Percentiles rank a stretch among this genome's conserved stretches.
These are phyloP conservation scores for Salinomyces thailandicus DNA, from an alignment of 2,329 filamentous ascomycete genomes.

Conservation along the genomic window DNA sequence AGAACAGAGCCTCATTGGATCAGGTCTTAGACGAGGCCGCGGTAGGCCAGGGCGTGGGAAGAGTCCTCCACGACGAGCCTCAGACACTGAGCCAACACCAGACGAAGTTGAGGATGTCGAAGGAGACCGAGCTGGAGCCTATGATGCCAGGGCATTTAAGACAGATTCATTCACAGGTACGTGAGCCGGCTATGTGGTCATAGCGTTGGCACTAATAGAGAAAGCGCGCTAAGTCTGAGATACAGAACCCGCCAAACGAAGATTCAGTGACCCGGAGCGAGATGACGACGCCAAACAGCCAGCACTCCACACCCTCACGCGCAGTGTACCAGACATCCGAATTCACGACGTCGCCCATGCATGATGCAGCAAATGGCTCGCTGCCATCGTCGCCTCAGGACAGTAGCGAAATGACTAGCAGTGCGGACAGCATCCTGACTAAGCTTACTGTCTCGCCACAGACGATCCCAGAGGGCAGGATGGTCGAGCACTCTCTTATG, in stretches of 20 bases:
- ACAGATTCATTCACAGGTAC: slow-evolving; percentile 24
- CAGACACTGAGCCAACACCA: slow-evolving; percentile 18
- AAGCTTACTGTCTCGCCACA: slow-evolving; percentile 22
- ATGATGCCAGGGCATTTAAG: slow-evolving; percentile 19
- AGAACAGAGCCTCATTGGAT: slow-evolving; percentile 8
- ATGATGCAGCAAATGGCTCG: slow-evolving; percentile 10
- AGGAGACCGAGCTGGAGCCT: slow-evolving; percentile 11
- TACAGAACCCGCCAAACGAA: slow-evolving; percentile 18
- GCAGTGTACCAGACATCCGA: slow-evolving; percentile 24
- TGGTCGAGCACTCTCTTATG: slow-evolving; percentile 18
- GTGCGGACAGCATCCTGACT: slow-evolving; percentile 20
- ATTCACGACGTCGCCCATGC: slow-evolving; percentile 21
- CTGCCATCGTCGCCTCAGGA: slow-evolving; percentile 16
- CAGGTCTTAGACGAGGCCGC: slow-evolving; percentile 7
- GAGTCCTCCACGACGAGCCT: slow-evolving; percentile 21
- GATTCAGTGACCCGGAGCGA: slow-evolving; percentile 10
- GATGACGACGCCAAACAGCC: slow-evolving; percentile 5
- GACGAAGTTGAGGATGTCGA: slow-evolving; percentile 21
- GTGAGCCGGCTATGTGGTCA: slow-evolving; percentile 3
- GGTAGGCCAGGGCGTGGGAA: slow-evolving; percentile 13
- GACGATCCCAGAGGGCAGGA: slow-evolving; percentile 21
- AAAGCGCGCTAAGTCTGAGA: slow-evolving; percentile 6
- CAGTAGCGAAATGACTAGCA: slow-evolving; percentile 15
- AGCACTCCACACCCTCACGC: not conserved
- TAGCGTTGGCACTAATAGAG: slow-evolving; percentile 1